These are phyloP conservation scores for Parachaetomium inaequale DNA, from an alignment of 495 filamentous ascomycete species.

Conservation along the genomic window DNA sequence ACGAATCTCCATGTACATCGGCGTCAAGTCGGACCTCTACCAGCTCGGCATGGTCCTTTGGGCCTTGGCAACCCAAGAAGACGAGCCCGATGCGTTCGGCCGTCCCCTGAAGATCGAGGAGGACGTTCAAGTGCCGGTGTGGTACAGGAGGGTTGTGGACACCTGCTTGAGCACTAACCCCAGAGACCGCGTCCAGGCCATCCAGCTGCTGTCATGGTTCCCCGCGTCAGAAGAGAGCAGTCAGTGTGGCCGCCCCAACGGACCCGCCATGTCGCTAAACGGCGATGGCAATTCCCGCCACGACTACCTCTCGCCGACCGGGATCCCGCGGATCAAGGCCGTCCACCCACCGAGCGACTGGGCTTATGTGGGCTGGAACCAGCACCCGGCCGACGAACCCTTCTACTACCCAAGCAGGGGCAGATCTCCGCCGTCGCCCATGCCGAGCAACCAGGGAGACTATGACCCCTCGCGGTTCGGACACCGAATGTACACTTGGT, in stretches of 20 bases:
- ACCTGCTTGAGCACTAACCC: constrained; percentile 46
- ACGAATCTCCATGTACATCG: constrained; percentile 95
- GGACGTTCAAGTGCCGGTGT: constrained; percentile 41
- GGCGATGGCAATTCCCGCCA: constrained; percentile 34
- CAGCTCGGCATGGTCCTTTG: constrained; percentile 97
- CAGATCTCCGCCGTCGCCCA: constrained; percentile 45
- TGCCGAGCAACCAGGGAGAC: constrained; percentile 38
- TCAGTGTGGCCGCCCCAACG: constrained; percentile 22
- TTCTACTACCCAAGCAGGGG: constrained; percentile 42
- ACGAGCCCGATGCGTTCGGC: constrained; percentile 79
- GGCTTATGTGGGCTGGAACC: constrained; percentile 27
- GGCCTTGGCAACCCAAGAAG: constrained; percentile 80
- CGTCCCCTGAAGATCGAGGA: constrained; percentile 59
- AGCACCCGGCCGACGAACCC: constrained; percentile 28
- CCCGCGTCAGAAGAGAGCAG: constrained; percentile 34
- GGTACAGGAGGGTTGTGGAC: constrained; percentile 44
- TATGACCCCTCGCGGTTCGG: constrained; percentile 24
- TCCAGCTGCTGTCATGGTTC: constrained; percentile 40
- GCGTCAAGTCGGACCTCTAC: constrained; percentile 93
- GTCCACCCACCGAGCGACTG: constrained; percentile 35
- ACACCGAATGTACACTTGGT: constrained; percentile 28
- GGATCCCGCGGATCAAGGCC: constrained; percentile 30
- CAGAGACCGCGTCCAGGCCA: constrained; percentile 40
- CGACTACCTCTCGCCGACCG: constrained; percentile 29
- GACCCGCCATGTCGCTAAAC: constrained; percentile 30